A percentile compares a stretch with the other conserved stretches of the same genome.
Conservation (phyloP, 331 rosid genomes). For the Erythrophleum ivorense region DNA sequence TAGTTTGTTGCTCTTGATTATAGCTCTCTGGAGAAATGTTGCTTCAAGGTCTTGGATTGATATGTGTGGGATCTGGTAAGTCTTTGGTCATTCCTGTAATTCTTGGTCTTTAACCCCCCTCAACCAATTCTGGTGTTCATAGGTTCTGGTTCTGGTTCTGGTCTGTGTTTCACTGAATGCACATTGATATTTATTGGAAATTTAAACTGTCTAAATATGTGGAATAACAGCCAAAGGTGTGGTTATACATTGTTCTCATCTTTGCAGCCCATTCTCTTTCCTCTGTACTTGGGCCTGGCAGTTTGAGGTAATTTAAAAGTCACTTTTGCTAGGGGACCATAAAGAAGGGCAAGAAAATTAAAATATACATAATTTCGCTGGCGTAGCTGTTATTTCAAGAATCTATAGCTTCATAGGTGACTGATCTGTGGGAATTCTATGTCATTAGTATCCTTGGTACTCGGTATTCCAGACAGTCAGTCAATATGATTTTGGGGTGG, state of each 20-base stretch:
- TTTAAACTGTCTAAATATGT: constrained; percentile 12
- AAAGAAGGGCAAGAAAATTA: background rate
- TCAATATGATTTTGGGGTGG: too few relatives aligned
- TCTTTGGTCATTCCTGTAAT: constrained; percentile 33
- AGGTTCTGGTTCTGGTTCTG: constrained; percentile 30
- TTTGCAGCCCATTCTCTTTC: background rate
- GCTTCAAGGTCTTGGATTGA: constrained; percentile 39
- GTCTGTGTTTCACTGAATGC: constrained; percentile 20
- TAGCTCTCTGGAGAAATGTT: constrained; percentile 43
- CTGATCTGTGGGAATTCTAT: background rate
- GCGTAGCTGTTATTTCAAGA: constrained; percentile 2
- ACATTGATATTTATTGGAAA: constrained; percentile 28
- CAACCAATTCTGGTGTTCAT: constrained; percentile 25
- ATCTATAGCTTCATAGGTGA: constrained; percentile 34
- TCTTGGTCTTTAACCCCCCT: constrained; percentile 18
- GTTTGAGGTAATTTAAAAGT: background rate
- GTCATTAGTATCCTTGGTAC: background rate
- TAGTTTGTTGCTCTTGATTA: constrained; percentile 46
- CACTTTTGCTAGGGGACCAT: background rate
- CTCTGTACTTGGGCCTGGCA: background rate
- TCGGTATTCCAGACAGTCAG: background rate
- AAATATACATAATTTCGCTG: background rate
- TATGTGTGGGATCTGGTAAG: constrained; percentile 41
- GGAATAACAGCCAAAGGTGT: constrained; percentile 32
- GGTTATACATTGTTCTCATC: constrained; percentile 18